Conservation (phyloP, 164 flowering plant genomes). For the Vitis amurensis region DNA sequence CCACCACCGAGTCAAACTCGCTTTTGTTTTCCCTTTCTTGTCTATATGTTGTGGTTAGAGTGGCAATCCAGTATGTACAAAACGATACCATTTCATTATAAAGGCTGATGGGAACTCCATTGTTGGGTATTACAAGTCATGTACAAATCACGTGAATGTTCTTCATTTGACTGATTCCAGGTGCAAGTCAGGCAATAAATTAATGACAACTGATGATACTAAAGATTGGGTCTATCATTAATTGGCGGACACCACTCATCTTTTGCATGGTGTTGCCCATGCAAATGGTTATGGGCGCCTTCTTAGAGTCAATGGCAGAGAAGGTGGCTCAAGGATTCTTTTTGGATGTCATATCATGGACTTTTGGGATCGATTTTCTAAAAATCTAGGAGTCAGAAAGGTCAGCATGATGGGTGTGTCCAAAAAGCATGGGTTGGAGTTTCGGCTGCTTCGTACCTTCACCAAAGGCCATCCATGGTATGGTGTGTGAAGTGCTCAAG, state of each 20-base stretch:
- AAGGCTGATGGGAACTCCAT: slow-evolving; percentile 48
- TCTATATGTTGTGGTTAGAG: slow-evolving; percentile 54
- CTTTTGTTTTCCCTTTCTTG: not conserved
- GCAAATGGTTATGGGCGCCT: slow-evolving; percentile 86
- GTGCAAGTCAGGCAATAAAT: slow-evolving; percentile 74
- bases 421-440: slow-evolving; percentile 74
- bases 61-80: slow-evolving; percentile 74
- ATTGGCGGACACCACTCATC: slow-evolving; percentile 68
- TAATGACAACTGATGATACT: slow-evolving; percentile 53
- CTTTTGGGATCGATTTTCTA: slow-evolving; percentile 82
- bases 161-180: slow-evolving; percentile 55
- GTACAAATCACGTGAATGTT: slow-evolving; percentile 55
- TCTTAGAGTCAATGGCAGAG: slow-evolving; percentile 82
- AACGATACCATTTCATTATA: slow-evolving; percentile 83
- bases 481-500: slow-evolving; percentile 26
- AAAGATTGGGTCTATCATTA: slow-evolving; percentile 74
- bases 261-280: slow-evolving; percentile 81
- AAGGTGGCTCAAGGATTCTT: slow-evolving; percentile 77
- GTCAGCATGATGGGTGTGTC: slow-evolving; percentile 89
- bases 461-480: slow-evolving; percentile 75
- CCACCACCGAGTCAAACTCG: not conserved
- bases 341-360: slow-evolving; percentile 80
- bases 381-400: slow-evolving; percentile 65
- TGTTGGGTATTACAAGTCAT: slow-evolving; percentile 55
- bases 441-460: slow-evolving; percentile 70